Evolutionary conservation across 2,329 filamentous ascomycete species (phyloP), one percentile per base, ranked within the genome.

Genomic region (Scytalidium sp.): DNA sequence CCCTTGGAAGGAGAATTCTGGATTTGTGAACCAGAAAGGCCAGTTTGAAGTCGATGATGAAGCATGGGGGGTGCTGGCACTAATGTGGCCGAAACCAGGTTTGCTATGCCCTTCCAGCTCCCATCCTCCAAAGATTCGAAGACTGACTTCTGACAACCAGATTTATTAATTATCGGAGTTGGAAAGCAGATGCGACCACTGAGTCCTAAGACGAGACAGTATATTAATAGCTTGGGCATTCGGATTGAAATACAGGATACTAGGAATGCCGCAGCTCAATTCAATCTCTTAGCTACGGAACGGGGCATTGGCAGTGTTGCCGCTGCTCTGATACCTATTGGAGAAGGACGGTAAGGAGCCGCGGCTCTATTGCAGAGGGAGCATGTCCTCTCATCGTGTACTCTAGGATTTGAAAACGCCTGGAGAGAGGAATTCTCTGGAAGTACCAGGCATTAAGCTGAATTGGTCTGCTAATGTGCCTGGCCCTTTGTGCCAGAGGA

Each of bases 261-360:
- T 25, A 78, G 90, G 55, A 97, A 97, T 70, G 94, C 94, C 8
- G 90, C 93, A 1, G 87, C 92, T 27, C 91, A 97, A 67, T 99
- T 94, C 69, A 99, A 99, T 65, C 67, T 99, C 62, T 73, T 99
- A 48, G 93, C 91, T n/a, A 97, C 91, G 17, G 94, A 99, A 73
- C 77, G 94, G 46, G 93, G 94, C 1, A 84, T 94, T 5, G 78
- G 83, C 19, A 87, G 93, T 61, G 84, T 97, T 54, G 93, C 91
- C 22, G 93, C 90, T 2, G 93, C 91, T 9, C 67, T 99, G 69
- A 81, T 97, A 67, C 92, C 92, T 0, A 78, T 94, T 47, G 91
- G 90, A 2, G 89, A 81, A 76, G 60, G 86, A 89, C 51, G 78
- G 78, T 27, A n/a, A 43, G 42, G 17, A 45, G 51, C 11, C 32